These are phyloP conservation scores for Linderniella brevidens DNA, from an alignment of 257 asterid genomes.

Conservation along the genomic window DNA sequence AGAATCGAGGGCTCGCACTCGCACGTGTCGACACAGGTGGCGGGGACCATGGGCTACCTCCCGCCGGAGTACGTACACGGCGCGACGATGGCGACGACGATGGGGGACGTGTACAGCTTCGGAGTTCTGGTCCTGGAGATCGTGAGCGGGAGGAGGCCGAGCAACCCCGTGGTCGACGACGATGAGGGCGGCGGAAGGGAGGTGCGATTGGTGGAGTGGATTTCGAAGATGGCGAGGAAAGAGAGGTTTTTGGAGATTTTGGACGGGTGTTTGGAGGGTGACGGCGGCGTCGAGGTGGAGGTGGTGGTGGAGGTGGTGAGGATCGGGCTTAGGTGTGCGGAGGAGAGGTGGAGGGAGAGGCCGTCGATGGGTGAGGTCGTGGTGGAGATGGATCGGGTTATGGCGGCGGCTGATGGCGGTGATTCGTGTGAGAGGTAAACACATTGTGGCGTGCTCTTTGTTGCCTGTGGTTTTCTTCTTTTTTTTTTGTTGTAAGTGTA, in stretches of 20 bases:
- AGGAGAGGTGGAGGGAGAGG: constrained; percentile 26
- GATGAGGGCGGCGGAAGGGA: constrained; percentile 59
- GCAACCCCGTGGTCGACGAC: constrained; percentile 25
- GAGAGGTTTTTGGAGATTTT: constrained; percentile 42
- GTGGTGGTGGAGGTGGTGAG: constrained; percentile 28
- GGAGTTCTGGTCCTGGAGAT: constrained; percentile 66
- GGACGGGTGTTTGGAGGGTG: constrained; percentile 27
- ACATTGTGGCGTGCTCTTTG: too few species aligned
- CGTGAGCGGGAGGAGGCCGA: constrained; percentile 49
- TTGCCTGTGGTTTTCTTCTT: too few species aligned
- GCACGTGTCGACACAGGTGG: constrained; percentile 80
- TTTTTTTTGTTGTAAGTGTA: too few species aligned
- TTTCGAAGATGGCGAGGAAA: constrained; percentile 22
- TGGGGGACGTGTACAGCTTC: constrained; percentile 71
- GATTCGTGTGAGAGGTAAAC: too few species aligned
- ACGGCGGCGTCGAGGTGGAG: constrained; percentile 16
- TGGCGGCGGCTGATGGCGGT: background rate
- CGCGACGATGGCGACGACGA: constrained; percentile 34
- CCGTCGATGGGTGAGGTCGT: constrained; percentile 54
- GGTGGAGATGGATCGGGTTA: constrained; percentile 22
- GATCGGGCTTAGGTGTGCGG: constrained; percentile 37
- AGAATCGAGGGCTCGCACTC: constrained; percentile 43
- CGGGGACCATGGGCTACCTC: constrained; percentile 93
- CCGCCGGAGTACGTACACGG: constrained; percentile 76
- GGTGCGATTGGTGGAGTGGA: constrained; percentile 54